Conservation (phyloP, 192 early-diverging fungal species). For the Mortierella antarctica region DNA sequence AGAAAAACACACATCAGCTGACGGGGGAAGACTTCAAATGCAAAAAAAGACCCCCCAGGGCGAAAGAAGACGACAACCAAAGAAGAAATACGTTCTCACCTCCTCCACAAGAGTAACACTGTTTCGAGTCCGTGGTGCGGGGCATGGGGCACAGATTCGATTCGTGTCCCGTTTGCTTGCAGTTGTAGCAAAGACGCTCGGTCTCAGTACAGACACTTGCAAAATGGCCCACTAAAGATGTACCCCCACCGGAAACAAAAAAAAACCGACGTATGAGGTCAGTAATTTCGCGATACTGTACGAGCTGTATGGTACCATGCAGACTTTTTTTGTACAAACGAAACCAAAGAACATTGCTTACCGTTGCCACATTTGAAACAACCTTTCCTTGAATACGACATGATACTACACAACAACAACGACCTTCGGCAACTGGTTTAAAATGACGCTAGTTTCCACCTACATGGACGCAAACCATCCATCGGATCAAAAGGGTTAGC, state of each 20-base stretch:
- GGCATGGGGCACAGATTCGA: slow-evolving; percentile 61
- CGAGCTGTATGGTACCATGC: neutral
- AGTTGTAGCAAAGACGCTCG: slow-evolving; percentile 69
- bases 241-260: neutral
- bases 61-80: neutral
- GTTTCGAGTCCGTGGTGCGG: slow-evolving; percentile 57
- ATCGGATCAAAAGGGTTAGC: no score
- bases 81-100: slow-evolving; percentile 35
- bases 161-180: slow-evolving; percentile 64
- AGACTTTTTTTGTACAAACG: neutral
- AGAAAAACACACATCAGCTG: neutral
- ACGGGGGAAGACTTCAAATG: neutral
- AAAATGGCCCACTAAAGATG: slow-evolving; percentile 60
- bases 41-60: neutral
- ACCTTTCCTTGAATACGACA: slow-evolving; percentile 58
- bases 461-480: neutral
- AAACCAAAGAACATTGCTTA: slow-evolving; percentile 13
- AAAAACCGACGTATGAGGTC: no score
- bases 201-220: slow-evolving; percentile 61
- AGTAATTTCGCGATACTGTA: neutral
- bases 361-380: slow-evolving; percentile 71
- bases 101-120: slow-evolving; percentile 66
- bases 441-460: neutral
- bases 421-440: neutral
- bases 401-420: slow-evolving; percentile 4